phyloP scores from a whole-genome alignment of 345 rosid genomes.

The Brassica napus region DNA sequence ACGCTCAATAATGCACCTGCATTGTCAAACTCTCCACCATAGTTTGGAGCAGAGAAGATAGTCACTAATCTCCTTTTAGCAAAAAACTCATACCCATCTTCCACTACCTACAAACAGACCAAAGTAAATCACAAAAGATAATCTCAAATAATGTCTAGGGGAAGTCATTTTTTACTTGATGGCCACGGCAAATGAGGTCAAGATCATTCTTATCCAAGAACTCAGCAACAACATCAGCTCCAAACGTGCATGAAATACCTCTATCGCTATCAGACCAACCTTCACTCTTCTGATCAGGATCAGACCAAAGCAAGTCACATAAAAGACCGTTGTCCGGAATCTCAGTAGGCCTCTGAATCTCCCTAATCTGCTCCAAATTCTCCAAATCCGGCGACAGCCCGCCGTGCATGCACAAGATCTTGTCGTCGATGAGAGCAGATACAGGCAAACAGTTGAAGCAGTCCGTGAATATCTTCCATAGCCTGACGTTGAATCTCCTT shows the following conservation, averaged over 20 bases:
- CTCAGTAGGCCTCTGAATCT: constrained; percentile 82
- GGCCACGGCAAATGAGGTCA: constrained; percentile 96
- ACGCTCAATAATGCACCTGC: constrained; percentile 90
- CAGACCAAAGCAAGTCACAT: constrained; percentile 97
- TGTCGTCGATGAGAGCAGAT: constrained; percentile 84
- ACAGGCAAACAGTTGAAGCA: constrained; percentile 95
- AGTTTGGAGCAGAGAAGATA: constrained; percentile 96
- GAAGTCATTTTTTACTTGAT: constrained; percentile 60
- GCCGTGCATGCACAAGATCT: constrained; percentile 98
- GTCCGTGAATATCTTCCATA: constrained; percentile 92
- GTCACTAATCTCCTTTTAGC: constrained; percentile 85
- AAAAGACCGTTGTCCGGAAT: constrained; percentile 91
- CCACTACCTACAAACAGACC: constrained; percentile 74
- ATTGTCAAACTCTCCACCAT: constrained; percentile 98
- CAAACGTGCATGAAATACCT: constrained; percentile 90
- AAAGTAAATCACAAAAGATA: not conserved
- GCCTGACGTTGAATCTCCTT: constrained; percentile 88
- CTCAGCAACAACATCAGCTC: constrained; percentile 75
- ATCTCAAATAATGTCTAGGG: not conserved
- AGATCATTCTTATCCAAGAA: constrained; percentile 90
- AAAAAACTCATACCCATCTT: constrained; percentile 96
- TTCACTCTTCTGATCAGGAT: constrained; percentile 67
- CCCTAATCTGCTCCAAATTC: constrained; percentile 67
- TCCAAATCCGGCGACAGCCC: constrained; percentile 87
- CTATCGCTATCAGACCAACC: constrained; percentile 94